Base-by-base conservation (phyloP, 1,139 yeast genomes). In the Casaregolazyma lundiana region DNA sequence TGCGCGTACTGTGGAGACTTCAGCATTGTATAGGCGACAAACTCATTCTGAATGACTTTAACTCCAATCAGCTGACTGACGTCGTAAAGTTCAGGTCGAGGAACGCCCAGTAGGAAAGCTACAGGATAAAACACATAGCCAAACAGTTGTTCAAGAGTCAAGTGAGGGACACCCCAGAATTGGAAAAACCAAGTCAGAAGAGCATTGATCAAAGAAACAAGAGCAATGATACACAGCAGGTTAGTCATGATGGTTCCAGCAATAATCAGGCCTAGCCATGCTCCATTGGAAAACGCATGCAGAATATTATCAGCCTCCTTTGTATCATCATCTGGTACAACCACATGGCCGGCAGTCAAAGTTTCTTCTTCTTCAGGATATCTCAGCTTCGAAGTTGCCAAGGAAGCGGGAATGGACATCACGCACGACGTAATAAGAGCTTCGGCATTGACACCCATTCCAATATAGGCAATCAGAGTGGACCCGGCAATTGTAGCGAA, bases 401-500 rank as follows among this genome's bases (percentile, higher is more conserved):
- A 67, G 7, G 84, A 76, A 24, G 83, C 82, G 5, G 86, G 86
- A 60, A 80, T 80, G 1, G 84, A 79, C 86, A 80, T 80, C 50
- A 80, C 82, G 71, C 85, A 80, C 21, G 84, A 77, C 17, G 83
- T 76, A 20, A 80, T 78, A 57, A 80, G 69, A 6, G 84, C 84
- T 60, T 79, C 83, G 2, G 85, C 73, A 54, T 77, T 78, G 55
- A 80, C 71, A 38, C 86, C 86, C 61, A 80, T 71, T 3, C 81
- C 80, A 55, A 80, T 79, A 59, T 80, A 80, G 8, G 84, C 77
- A 8, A 78, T 84, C 54, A 80, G 70, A 22, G 80, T 84, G 1
- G 84, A 77, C 29, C 86, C 86, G 2, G 84, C 75, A 54, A 80
- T 80, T 42, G 86, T 80, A 8, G 84, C 78, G 60, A 80, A 80